Evolutionary conservation across 306 rosid species (phyloP).

Genomic region (Rubus parviflorus): DNA sequence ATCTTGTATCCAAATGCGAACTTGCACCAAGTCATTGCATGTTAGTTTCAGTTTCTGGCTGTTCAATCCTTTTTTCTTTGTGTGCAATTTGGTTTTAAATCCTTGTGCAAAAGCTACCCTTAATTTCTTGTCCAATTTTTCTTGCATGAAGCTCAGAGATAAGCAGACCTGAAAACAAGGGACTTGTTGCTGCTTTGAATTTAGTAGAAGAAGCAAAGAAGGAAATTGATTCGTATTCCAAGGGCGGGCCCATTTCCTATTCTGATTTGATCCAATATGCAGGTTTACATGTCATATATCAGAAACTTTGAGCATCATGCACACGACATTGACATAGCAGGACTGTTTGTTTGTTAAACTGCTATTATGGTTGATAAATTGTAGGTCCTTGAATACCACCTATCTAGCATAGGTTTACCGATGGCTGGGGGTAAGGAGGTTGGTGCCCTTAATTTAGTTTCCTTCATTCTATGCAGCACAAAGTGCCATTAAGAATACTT

Average conservation of each 20-base stretch:
- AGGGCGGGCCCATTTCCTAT: slow-evolving; percentile 88
- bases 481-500: slow-evolving; percentile 74
- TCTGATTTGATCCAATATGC: slow-evolving; percentile 82
- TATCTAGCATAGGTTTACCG: slow-evolving; percentile 4
- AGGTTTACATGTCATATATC: slow-evolving; percentile 47
- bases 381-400: slow-evolving; percentile 17
- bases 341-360: background rate
- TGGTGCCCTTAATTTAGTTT: slow-evolving; percentile 17
- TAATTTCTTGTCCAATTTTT: slow-evolving; percentile 24
- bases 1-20: background rate
- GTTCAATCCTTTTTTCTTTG: background rate
- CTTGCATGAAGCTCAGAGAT: slow-evolving; percentile 82
- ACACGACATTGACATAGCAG: slow-evolving; percentile 6
- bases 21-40: background rate
- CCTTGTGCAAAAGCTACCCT: background rate
- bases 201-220: slow-evolving; percentile 81
- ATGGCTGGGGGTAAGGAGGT: background rate
- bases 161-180: slow-evolving; percentile 87
- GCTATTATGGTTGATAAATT: background rate
- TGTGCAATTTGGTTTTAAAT: background rate
- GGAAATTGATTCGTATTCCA: slow-evolving; percentile 83
- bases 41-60: slow-evolving; percentile 7
- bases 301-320: slow-evolving; percentile 15
- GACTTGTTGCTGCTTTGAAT: slow-evolving; percentile 67
- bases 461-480: slow-evolving; percentile 57